Conservation (phyloP, 1,284 basidiomycete species). For the Microbotryum intermedium region DNA sequence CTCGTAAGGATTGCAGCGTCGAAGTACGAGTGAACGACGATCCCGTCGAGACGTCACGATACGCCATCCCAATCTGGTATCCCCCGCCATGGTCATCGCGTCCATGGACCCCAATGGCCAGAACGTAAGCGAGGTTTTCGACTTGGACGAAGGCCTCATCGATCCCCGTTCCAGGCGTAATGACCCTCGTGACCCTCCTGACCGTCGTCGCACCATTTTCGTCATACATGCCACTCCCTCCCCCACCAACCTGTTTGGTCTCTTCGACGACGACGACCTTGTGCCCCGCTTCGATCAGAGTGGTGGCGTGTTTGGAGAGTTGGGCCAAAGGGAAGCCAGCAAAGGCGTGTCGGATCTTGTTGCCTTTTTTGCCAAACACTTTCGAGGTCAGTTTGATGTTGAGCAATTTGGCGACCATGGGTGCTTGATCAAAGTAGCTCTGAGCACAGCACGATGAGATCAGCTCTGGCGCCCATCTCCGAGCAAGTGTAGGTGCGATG, state of each 20-base stretch:
- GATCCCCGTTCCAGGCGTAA: slow-evolving; percentile 61
- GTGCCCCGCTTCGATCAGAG: slow-evolving; percentile 66
- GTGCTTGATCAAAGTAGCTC: slow-evolving; percentile 90
- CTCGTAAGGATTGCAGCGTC: slow-evolving; percentile 53
- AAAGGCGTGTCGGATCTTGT: slow-evolving; percentile 57
- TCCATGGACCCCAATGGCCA: slow-evolving; percentile 51
- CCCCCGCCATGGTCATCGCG: neutral
- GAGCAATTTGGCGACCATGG: slow-evolving; percentile 62
- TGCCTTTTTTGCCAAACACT: slow-evolving; percentile 49
- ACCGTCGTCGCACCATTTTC: neutral
- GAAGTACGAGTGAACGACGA: slow-evolving; percentile 73
- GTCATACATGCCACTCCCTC: slow-evolving; percentile 32
- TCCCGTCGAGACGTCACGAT: slow-evolving; percentile 92
- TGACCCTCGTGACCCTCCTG: slow-evolving; percentile 58
- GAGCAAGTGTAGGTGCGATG: neutral
- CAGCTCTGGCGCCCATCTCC: neutral
- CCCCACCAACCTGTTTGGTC: slow-evolving; percentile 49
- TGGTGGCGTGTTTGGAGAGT: slow-evolving; percentile 74
- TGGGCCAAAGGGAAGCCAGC: slow-evolving; percentile 79
- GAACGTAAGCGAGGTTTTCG: slow-evolving; percentile 77
- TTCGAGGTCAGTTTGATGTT: slow-evolving; percentile 70
- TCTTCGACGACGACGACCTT: slow-evolving; percentile 91
- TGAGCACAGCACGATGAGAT: slow-evolving; percentile 36
- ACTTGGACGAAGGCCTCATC: slow-evolving; percentile 69
- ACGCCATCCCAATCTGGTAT: slow-evolving; percentile 58